These are phyloP conservation scores for Hypholoma sublateritium DNA, from an alignment of 768 basidiomycete species.

Conservation along the genomic window DNA sequence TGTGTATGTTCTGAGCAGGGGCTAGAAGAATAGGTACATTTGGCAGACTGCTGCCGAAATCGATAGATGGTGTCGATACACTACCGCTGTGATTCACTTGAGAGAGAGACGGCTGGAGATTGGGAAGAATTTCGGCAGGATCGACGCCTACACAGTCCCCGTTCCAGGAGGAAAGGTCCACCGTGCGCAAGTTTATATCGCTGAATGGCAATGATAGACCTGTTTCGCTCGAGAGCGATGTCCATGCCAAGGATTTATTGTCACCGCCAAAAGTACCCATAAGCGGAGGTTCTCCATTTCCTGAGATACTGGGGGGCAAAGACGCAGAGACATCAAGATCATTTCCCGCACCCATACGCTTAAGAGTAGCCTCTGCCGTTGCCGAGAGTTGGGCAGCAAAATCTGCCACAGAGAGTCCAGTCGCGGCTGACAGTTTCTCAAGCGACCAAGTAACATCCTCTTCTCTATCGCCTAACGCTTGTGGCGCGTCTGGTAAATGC, in stretches of 20 bases:
- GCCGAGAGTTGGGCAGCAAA: constrained; percentile 35
- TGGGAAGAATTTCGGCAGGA: constrained; percentile 30
- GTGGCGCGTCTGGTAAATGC: neutral
- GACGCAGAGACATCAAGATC: neutral
- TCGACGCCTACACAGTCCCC: constrained; percentile 25
- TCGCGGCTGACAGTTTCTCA: constrained; percentile 27
- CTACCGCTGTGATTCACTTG: neutral
- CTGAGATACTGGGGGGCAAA: neutral
- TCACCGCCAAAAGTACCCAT: neutral
- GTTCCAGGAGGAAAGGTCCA: constrained; percentile 17
- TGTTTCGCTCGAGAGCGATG: neutral
- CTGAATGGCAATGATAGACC: constrained; percentile 12
- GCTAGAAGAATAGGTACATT: neutral
- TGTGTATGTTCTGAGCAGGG: neutral
- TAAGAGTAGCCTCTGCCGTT: constrained; percentile 32
- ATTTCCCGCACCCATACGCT: constrained; percentile 20
- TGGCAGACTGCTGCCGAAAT: neutral
- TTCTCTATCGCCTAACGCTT: neutral
- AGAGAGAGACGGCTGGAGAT: constrained; percentile 3
- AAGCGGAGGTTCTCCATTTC: neutral
- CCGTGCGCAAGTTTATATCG: constrained; percentile 16
- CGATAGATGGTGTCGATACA: neutral
- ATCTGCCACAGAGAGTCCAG: constrained; percentile 32
- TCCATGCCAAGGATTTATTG: constrained; percentile 1
- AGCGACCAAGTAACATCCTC: constrained; percentile 17